Conservation (phyloP, 805 yeast genomes). For the Yamadazyma olivae region DNA sequence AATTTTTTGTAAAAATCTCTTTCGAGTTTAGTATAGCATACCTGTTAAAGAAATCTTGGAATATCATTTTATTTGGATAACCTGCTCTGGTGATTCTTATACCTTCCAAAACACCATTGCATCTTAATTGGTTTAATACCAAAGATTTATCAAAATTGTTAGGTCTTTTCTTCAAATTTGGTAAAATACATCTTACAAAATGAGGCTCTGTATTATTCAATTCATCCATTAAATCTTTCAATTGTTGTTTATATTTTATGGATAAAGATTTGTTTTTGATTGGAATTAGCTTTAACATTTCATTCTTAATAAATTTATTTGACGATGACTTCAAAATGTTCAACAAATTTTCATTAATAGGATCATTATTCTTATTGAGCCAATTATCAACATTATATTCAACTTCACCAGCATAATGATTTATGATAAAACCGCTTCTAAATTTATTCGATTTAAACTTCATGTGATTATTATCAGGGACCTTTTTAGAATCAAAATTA, state of each 20-base stretch:
- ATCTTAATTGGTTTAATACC: conserved; percentile 84
- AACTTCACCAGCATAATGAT: conserved; percentile 96
- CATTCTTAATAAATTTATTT: conserved; percentile 50
- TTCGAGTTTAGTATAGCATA: conserved; percentile 67
- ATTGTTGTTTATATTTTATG: conserved; percentile 84
- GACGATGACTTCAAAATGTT: conserved; percentile 57
- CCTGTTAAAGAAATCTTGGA: conserved; percentile 72
- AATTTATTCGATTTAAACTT: conserved; percentile 73
- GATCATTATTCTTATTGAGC: conserved; percentile 94
- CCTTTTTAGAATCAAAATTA: conserved; percentile 53
- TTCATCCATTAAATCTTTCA: conserved; percentile 66
- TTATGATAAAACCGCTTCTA: conserved; percentile 73
- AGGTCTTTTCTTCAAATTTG: conserved; percentile 74
- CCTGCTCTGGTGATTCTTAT: conserved; percentile 97
- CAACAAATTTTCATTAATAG: conserved; percentile 73
- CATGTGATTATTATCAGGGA: conserved; percentile 26
- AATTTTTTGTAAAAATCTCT: conserved; percentile 38
- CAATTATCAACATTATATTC: conserved; percentile 90
- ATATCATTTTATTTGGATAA: conserved; percentile 87
- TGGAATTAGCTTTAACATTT: conserved; percentile 14
- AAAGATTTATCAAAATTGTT: conserved; percentile 67
- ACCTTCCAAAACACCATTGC: conserved; percentile 98
- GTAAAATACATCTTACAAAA: conserved; percentile 93
- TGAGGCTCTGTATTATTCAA: conserved; percentile 86
- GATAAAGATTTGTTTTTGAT: conserved; percentile 66